These are phyloP conservation scores for Flaveria ramosissima DNA, from an alignment of 129 eudicot species.

Conservation along the genomic window DNA sequence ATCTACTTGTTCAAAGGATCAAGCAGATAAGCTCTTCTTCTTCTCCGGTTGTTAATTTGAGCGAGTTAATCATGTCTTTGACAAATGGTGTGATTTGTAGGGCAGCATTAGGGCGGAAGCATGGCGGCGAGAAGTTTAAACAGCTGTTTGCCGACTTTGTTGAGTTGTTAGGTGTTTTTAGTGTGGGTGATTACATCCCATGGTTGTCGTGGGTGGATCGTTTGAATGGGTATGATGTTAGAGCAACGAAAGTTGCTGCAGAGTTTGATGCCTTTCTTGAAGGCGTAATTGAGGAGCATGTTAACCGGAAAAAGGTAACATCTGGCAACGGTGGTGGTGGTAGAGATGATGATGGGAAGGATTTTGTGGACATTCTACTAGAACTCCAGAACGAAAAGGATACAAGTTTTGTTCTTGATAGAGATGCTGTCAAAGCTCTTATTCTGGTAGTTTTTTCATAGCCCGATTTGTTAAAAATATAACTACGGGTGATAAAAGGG, in stretches of 20 bases:
- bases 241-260: conserved; percentile 30
- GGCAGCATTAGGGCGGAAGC: conserved; percentile 40
- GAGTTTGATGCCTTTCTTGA: conserved; percentile 41
- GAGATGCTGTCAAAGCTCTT: conserved; percentile 50
- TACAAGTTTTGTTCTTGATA: conserved; percentile 29
- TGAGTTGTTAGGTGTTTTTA: conserved; percentile 35
- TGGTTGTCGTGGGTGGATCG: conserved; percentile 44
- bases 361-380: conserved; percentile 49
- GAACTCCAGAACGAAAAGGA: conserved; percentile 35
- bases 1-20: conserved; percentile 31
- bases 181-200: conserved; percentile 47
- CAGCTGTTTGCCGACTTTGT: conserved; percentile 29
- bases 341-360: conserved; percentile 33
- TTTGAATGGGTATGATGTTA: conserved; percentile 33
- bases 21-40: conserved; percentile 24
- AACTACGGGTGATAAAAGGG: no score
- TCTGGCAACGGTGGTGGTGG: background rate
- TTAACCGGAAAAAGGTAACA: conserved; percentile 1
- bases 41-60: conserved; percentile 32
- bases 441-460: no score
- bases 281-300: conserved; percentile 40
- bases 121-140: conserved; percentile 28
- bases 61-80: conserved; percentile 10
- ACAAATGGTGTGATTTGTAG: conserved; percentile 46
- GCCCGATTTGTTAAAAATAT: no score